Conservation (phyloP, 805 yeast genomes). For the Zygosaccharomyces bailii region DNA sequence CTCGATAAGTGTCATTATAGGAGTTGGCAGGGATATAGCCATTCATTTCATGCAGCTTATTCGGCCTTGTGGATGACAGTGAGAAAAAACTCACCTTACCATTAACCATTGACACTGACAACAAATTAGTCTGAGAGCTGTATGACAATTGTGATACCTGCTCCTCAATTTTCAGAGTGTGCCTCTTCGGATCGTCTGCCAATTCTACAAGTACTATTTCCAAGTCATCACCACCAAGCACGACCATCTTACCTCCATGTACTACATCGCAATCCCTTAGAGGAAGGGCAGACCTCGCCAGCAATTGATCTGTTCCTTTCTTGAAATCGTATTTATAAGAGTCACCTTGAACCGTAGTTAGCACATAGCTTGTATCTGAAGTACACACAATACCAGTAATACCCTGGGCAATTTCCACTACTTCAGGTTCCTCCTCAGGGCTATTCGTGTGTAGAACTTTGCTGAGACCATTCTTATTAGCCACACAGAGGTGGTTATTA, state of each 20-base stretch:
- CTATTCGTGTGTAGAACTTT: conserved; percentile 48
- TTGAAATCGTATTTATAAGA: conserved; percentile 22
- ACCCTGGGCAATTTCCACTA: conserved; percentile 49
- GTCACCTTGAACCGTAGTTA: conserved; percentile 31
- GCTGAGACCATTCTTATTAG: conserved; percentile 52
- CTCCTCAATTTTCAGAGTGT: conserved; percentile 44
- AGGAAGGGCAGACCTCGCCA: conserved; percentile 39
- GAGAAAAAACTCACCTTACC: conserved; percentile 56
- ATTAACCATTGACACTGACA: conserved; percentile 56
- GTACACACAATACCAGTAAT: conserved; percentile 38
- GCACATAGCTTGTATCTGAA: conserved; percentile 18
- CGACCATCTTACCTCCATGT: conserved; percentile 55
- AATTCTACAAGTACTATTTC: conserved; percentile 50
- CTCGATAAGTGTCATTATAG: conserved; percentile 31
- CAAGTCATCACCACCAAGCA: conserved; percentile 67
- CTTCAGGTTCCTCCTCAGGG: conserved; percentile 58
- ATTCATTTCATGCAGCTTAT: conserved; percentile 44
- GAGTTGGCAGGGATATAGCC: conserved; percentile 37
- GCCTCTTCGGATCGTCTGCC: conserved; percentile 25
- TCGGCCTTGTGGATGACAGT: conserved; percentile 51
- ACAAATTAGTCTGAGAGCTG: conserved; percentile 51
- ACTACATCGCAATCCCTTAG: conserved; percentile 51
- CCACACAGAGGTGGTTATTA: conserved; percentile 43
- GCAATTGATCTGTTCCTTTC: conserved; percentile 34
- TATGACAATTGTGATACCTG: conserved; percentile 56